Base-by-base conservation (phyloP, 1,284 basidiomycete genomes). In the Puccinia horiana region DNA sequence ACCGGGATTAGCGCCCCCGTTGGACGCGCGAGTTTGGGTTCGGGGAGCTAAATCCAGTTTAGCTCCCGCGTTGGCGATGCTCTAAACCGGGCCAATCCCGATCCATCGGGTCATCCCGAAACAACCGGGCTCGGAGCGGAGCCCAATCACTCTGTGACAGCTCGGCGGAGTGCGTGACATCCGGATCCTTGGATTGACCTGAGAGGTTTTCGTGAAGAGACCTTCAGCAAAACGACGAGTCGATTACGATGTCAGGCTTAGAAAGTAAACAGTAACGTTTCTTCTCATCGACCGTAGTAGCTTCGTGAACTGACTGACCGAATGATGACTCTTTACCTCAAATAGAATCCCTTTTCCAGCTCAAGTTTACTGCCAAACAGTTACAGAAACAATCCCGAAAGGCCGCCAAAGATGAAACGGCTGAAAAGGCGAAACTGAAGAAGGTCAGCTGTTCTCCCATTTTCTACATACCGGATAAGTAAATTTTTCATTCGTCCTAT, bases 341-440 rank as follows among this genome's bases (percentile, higher is more conserved):
- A 37, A 75, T 87, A 98, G 95, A 97, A 89, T 95, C 93, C 49
- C 90, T 97, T 32, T 98, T 98, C 86, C 94, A 97, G 88, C 92
- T 98, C 85, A 97, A 97, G 95, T 97, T 98, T 89, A 98, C 95
- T 29, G 94, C 95, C 83, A 98, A 97, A 91, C 91, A 93, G 69
- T 90, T 98, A 42, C 93, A 90, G 86, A 90, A 93, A 79, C 95
- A 98, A 88, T 94, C 96, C 16, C 95, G 94, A 90, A 98, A 97
- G 87, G 95, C 95, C 0, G 91, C 94, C 88, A 98, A 96, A 86
- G 95, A 97, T 86, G 95, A 98, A 88, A 90, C 89, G 32, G 86
- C 90, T 0, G 95, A 98, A 89, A 96, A 95, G 88, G 85, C 91
- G 82, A 92, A 93, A 84, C 88, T 98, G 83, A 98, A 98, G 90